These are phyloP conservation scores for Silene coronaria DNA, from an alignment of 179 eudicot species.

Conservation along the genomic window DNA sequence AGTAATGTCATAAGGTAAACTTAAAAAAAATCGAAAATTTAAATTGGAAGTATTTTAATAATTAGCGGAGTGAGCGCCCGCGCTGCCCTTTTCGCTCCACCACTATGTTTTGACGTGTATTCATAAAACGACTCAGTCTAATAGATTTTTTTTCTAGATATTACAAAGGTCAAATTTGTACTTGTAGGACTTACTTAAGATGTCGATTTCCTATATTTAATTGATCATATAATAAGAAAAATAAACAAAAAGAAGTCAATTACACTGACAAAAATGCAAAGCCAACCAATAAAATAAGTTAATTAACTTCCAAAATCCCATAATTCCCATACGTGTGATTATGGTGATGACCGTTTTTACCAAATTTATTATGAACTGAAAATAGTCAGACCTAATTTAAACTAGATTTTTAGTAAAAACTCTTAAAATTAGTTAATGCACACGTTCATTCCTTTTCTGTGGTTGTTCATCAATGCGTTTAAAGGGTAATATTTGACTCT, in stretches of 20 bases:
- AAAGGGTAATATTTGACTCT: constrained; percentile 25
- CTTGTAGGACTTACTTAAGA: no score
- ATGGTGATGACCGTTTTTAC: constrained; percentile 2
- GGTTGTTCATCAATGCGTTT: constrained; percentile 33
- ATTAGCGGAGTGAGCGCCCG: no score
- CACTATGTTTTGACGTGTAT: no score
- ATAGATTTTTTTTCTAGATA: no score
- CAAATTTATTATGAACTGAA: background rate
- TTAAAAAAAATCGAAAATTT: no score
- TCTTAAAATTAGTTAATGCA: constrained; percentile 2
- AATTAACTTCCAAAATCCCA: background rate
- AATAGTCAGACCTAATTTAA: constrained; percentile 33
- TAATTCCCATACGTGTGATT: constrained; percentile 19
- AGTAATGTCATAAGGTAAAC: no score
- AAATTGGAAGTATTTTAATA: no score
- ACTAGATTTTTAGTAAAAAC: constrained; percentile 16
- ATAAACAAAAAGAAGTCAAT: background rate
- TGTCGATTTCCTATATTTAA: background rate
- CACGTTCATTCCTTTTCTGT: constrained; percentile 21
- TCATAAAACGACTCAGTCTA: no score
- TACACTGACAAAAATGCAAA: background rate
- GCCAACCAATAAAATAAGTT: background rate
- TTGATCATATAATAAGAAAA: background rate
- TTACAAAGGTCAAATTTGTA: no score
- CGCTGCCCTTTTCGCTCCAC: no score